Evolutionary conservation across 1,284 basidiomycete species (phyloP).

Genomic region (Thecaphora thlaspeos): DNA sequence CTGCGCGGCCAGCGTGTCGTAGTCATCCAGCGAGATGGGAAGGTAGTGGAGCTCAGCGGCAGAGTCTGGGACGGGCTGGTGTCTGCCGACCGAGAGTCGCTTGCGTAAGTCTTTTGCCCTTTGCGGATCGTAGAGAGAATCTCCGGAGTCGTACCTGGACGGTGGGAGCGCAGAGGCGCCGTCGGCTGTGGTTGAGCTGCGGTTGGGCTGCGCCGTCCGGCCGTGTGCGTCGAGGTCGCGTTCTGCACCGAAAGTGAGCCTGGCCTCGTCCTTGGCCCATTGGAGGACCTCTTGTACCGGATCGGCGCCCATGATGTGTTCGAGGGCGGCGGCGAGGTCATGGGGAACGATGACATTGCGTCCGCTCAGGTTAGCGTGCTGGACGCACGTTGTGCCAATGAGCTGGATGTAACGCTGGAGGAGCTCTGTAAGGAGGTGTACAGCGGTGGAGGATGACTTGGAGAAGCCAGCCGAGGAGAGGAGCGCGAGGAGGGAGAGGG

Average conservation of each 20-base stretch:
- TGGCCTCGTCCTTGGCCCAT: conserved; percentile 42
- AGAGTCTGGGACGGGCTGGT: neutral
- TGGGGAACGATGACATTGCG: conserved; percentile 22
- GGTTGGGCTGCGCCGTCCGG: no score
- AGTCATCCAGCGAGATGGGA: neutral
- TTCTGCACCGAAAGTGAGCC: conserved; percentile 5
- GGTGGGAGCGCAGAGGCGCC: no score
- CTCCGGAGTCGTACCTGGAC: neutral
- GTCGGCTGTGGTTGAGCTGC: no score
- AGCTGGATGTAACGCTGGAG: conserved; percentile 44
- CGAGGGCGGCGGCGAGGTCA: conserved; percentile 34
- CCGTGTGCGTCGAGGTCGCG: no score
- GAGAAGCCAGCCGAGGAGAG: conserved; percentile 40
- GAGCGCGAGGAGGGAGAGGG: conserved; percentile 18
- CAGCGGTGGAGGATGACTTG: conserved; percentile 29
- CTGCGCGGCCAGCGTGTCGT: neutral
- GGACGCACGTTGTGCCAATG: conserved; percentile 22
- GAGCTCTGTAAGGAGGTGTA: conserved; percentile 35
- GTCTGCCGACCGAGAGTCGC: neutral
- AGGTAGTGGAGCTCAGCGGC: neutral
- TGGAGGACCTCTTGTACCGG: conserved; percentile 33
- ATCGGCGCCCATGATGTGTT: conserved; percentile 36
- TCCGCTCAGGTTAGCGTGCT: conserved; percentile 34
- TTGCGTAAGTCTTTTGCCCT: conserved; percentile 22
- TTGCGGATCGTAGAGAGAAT: conserved; percentile 22